Conservation (phyloP, 208 protist genomes). For the Novymonas esmeraldas region DNA sequence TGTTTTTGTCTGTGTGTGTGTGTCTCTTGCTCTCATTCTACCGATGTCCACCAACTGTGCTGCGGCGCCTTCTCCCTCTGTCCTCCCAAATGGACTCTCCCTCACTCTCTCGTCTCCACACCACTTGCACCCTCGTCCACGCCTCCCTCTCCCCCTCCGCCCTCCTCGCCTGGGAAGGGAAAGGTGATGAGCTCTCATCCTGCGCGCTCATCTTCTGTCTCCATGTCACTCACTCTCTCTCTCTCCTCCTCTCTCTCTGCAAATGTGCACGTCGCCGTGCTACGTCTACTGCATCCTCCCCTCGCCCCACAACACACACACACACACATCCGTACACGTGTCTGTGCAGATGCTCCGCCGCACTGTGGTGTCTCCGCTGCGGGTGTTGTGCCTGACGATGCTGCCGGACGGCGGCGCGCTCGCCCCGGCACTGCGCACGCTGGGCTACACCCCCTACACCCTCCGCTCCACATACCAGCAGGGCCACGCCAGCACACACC, state of each 20-base stretch:
- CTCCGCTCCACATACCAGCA: constrained; percentile 49
- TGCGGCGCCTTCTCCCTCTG: too few relatives aligned
- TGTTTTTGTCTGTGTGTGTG: too few relatives aligned
- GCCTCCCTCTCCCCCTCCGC: not conserved
- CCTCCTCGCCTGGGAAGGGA: not conserved
- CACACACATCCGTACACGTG: too few relatives aligned
- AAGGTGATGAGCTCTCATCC: too few relatives aligned
- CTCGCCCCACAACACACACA: too few relatives aligned
- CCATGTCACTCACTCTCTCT: too few relatives aligned
- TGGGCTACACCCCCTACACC: constrained; percentile 80
- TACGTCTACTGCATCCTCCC: too few relatives aligned
- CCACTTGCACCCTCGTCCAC: not conserved
- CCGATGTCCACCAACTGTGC: too few relatives aligned
- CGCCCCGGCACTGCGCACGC: constrained; percentile 42
- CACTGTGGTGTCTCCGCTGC: constrained; percentile 28
- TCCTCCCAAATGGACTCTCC: not conserved
- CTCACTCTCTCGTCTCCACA: not conserved
- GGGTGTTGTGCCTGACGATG: constrained; percentile 77
- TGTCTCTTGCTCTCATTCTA: too few relatives aligned
- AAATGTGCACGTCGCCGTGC: too few relatives aligned
- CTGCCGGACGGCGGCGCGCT: constrained; percentile 62
- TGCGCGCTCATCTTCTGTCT: too few relatives aligned
- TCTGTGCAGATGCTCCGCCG: constrained; percentile 31
- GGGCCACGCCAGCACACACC: constrained; percentile 50
- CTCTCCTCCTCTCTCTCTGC: too few relatives aligned